Conservation (phyloP, 495 filamentous ascomycete genomes). For the Geopyxis carbonaria region DNA sequence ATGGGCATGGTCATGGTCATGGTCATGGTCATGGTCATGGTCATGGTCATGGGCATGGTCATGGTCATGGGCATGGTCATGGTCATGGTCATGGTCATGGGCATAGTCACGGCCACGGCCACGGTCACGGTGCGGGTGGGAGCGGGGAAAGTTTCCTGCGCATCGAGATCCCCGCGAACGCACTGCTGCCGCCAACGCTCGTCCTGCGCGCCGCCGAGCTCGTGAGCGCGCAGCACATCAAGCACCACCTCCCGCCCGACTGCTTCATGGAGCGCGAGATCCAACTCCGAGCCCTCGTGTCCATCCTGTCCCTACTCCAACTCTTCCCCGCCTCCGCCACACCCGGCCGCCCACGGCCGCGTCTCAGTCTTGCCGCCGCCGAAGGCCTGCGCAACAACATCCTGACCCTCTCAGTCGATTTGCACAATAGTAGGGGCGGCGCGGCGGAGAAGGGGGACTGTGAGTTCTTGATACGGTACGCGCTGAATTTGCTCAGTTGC, state of each 20-base stretch:
- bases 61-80: not conserved
- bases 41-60: not conserved
- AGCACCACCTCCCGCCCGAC: constrained; percentile 2
- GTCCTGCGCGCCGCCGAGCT: not conserved
- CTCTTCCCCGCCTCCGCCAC: not conserved
- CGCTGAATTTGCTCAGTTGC: not conserved
- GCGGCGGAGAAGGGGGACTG: constrained; percentile 5
- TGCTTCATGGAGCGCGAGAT: constrained; percentile 4
- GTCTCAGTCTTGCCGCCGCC: not conserved
- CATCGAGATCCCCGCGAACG: not conserved
- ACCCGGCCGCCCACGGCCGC: not conserved
- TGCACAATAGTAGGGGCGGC: not conserved
- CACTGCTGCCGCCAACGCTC: not conserved
- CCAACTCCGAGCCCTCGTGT: constrained; percentile 1
- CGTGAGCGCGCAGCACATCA: not conserved
- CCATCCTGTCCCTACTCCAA: not conserved
- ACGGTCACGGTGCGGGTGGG: no score
- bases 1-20: not conserved
- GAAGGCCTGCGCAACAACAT: not conserved
- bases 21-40: not conserved
- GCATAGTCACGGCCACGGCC: no score
- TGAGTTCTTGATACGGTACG: constrained; percentile 4
- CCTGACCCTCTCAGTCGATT: not conserved
- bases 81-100: not conserved
- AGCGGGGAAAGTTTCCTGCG: not conserved